Base-by-base conservation (phyloP, 2,329 filamentous ascomycete genomes). In the Trichophyton benhamiae region DNA sequence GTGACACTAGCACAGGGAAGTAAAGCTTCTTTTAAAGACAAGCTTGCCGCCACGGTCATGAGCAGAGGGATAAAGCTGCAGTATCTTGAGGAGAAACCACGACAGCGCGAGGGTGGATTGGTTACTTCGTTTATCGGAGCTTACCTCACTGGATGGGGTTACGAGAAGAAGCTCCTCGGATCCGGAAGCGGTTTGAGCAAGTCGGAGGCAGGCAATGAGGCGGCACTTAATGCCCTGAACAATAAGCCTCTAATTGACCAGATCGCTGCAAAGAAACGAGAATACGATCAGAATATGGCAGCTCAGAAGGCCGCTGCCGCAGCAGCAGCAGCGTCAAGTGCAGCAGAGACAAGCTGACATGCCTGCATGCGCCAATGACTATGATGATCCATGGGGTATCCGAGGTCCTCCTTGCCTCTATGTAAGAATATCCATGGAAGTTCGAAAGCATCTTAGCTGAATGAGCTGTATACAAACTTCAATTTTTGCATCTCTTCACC, bases 11-110 rank as follows among this genome's bases (percentile, higher is more conserved):
- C 22, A 5, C 42, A 25, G 3, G 17, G 44, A 42, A 25, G 20
- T 22, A 58, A 62, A 11, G 67, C 76, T 20, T 73, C 75, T 59
- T 72, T 80, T 0, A 88, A 87, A 69, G 79, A 81, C 7, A 67
- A 74, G 33, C 72, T 88, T 3, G 74, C 76, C 8, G 77, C 76
- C 55, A 68, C 74, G 30, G 78, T 91, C 7, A 78, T 81, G 59
- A 78, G 78, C 1, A 82, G 77, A 55, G 83, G 82, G 0, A 76
- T 87, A 49, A 80, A 75, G 60, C 72, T 91, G 13, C 76, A 79
- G 13, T 91, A 90, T 68, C 75, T 73, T n/a, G 73, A 77, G 44
- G 77, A 79, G 61, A 70, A 67, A 33, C 67, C 70, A 2, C 68
- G 70, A 9, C 49, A 69, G 27, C 66, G 70, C 49, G 69, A 70